phyloP scores from a whole-genome alignment of 352 stramenopile genomes.

The Aphanomyces cochlioides region DNA sequence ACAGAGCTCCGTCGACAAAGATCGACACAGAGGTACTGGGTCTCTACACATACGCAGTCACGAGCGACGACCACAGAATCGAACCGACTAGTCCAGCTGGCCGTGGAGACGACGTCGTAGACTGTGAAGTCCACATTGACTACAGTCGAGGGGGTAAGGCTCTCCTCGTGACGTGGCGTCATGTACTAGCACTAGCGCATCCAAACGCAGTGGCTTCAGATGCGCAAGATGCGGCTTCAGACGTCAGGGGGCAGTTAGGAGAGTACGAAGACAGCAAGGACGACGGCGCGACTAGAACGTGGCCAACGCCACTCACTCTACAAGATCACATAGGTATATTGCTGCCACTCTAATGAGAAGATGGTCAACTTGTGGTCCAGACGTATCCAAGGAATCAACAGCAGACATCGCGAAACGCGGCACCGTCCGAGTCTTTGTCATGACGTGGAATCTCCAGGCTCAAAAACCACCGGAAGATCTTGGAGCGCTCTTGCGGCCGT shows the following conservation, averaged over 20 bases:
- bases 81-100: too few relatives aligned
- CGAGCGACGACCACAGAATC: too few relatives aligned
- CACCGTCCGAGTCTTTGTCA: slow-evolving; percentile 69
- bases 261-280: neutral
- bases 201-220: too few relatives aligned
- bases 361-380: neutral
- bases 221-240: neutral
- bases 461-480: slow-evolving; percentile 52
- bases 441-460: slow-evolving; percentile 83
- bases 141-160: too few relatives aligned
- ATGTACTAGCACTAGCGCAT: too few relatives aligned
- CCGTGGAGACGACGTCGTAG: too few relatives aligned
- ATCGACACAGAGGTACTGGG: too few relatives aligned
- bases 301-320: neutral
- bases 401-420: slow-evolving; percentile 41
- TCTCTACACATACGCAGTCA: too few relatives aligned
- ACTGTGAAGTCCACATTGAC: too few relatives aligned
- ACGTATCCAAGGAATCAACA: slow-evolving; percentile 13
- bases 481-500: slow-evolving; percentile 43
- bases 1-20: too few relatives aligned
- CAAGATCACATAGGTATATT: neutral
- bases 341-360: neutral
- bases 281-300: neutral
- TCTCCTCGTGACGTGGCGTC: too few relatives aligned
- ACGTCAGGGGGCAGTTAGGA: neutral